Evolutionary conservation across 2,329 filamentous ascomycete genomes (phyloP), one percentile per base, ranked within the genome.

Genomic region (Lachnellula hyalina): DNA sequence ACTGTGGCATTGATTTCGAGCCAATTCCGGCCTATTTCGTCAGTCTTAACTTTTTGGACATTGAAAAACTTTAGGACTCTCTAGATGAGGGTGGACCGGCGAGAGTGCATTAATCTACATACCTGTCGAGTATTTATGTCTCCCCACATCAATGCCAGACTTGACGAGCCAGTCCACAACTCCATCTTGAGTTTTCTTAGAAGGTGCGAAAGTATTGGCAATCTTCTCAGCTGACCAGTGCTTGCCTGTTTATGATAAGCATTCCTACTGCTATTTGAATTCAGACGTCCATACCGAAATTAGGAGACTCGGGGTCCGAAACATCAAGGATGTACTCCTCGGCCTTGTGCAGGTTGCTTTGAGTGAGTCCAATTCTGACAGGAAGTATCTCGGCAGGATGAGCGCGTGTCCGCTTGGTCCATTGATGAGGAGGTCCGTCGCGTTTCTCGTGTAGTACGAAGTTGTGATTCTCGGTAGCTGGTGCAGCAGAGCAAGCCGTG

Each of bases 261-360:
- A 34, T 52, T 32, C 12, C 17, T 14, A 23, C 38, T 7, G 12
- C 28, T 47, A 12, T 34, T 28, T 19, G 41, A 17, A 14, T 15
- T 47, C 12, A 17, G 19, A 46, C 4, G 17, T 25, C 32, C 12
- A 17, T 51, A 53, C 57, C 57, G 38, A 52, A 59, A 19, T 56
- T 56, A 2, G 54, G 35, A 40, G 51, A 54, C 47, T 35, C 49
- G 2, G 57, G 57, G 19, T 59, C 64, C 35, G 55, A 61, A 41
- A 65, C 59, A 48, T 72, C 71, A 68, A 73, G 72, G 19, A 75
- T 63, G 23, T 67, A 67, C 34, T 72, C 70, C 57, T 72, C 66
- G 11, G 71, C 74, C 7, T 69, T 65, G 19, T 75, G 68, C n/a
- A 77, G 56, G 50, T 76, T 76, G 17, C 67, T 67, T 60, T 77